Base-by-base conservation (phyloP, 2,329 filamentous ascomycete species). In the Colletotrichum filicis region DNA sequence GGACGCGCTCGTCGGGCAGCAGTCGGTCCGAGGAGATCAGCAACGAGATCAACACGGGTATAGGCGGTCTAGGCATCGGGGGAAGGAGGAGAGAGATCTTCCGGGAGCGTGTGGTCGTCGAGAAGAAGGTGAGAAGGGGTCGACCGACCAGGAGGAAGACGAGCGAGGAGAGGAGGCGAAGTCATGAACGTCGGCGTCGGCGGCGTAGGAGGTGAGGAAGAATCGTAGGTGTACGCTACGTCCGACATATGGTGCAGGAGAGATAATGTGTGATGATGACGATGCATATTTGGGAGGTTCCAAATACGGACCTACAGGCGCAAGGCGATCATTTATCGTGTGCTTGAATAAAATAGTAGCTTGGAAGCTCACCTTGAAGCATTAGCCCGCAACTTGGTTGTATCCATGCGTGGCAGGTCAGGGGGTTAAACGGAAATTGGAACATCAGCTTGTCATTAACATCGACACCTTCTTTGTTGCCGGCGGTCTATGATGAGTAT, bases 401-500 rank as follows among this genome's bases (percentile, higher is more conserved):
- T 22, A 11, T 9, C 42, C 16, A 22, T 22, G 24, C 11, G 26
- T 32, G 3, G 9, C 19, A 30, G 16, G 52, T 28, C 26, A 42
- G 19, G 6, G 26, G 19, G 46, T 26, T 37, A 12, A 57, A 19
- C 24, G 19, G 62, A 7, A 46, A 37, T 46, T 59, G 26, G 53
- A 72, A 68, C 58, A 68, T 53, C 52, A 68, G 57, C 62, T 74
- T 57, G 37, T 63, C 71, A 72, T 72, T 63, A 74, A 59, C 56
- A 71, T 69, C 71, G 61, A 73, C 71, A 73, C 61, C 58, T 68
- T 73, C 35, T 66, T 46, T 72, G 53, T 68, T 68, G 71, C 63
- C 52, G 68, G 59, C 68, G 68, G 68, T 74, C 71, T 72, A 74
- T 71, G 49, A 68, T 64, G 62, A 74, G 68, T 72, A 74, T 74